A percentile compares a stretch with the other conserved stretches of the same genome.
phyloP scores from a whole-genome alignment of 2,329 filamentous ascomycete genomes.

The Cladosporium oxysporum region DNA sequence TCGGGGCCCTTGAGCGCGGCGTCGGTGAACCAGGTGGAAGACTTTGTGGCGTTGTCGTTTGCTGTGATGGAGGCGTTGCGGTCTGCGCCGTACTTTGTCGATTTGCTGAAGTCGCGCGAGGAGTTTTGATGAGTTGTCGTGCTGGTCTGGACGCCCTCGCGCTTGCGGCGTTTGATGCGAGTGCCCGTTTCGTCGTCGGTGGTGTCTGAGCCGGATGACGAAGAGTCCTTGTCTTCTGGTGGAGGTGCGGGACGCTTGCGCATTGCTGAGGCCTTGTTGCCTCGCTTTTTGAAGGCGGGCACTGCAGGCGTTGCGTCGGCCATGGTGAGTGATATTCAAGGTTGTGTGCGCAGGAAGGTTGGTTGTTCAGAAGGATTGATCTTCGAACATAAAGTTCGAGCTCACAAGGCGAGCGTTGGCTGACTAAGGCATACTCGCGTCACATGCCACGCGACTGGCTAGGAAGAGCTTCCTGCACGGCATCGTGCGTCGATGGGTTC shows the following conservation, averaged over 20 bases:
- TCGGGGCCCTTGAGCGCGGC: conserved; percentile 52
- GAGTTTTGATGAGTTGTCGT: conserved; percentile 56
- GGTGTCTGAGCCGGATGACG: conserved; percentile 61
- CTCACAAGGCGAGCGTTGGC: background rate
- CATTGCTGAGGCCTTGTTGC: conserved; percentile 72
- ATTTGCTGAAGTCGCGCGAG: conserved; percentile 36
- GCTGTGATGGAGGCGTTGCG: conserved; percentile 63
- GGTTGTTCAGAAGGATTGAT: background rate
- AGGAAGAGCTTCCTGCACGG: background rate
- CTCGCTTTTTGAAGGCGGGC: conserved; percentile 83
- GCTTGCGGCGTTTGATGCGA: conserved; percentile 76
- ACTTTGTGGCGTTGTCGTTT: conserved; percentile 86
- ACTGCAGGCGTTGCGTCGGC: conserved; percentile 36
- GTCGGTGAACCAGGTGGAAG: conserved; percentile 86
- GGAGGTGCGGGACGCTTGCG: conserved; percentile 81
- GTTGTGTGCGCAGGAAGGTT: background rate
- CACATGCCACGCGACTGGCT: background rate
- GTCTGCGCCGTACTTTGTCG: conserved; percentile 57
- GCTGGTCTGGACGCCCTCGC: conserved; percentile 64
- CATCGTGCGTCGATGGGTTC: background rate
- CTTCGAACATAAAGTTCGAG: background rate
- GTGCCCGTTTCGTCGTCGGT: conserved; percentile 72
- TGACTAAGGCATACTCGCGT: background rate
- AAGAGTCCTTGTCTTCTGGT: conserved; percentile 57
- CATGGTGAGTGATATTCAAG: conserved; percentile 27